Percentiles rank a stretch among this genome's conserved stretches.
Evolutionary conservation across 2,329 filamentous ascomycete species (phyloP).

Genomic region (Rhynchosporium agropyri): DNA sequence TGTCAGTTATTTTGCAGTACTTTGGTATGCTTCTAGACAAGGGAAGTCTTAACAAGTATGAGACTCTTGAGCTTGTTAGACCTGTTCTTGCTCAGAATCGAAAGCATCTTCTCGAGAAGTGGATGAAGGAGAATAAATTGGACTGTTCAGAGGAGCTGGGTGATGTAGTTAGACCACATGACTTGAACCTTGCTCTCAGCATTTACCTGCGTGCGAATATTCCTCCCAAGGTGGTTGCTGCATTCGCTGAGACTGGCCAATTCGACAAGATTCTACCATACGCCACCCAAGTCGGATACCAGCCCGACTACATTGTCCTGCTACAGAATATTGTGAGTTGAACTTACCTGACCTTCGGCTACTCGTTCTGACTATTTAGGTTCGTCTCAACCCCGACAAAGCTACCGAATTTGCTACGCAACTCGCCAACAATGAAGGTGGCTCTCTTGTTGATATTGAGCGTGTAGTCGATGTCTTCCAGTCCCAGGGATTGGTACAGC

Average conservation of each 20-base stretch:
- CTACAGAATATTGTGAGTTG: conserved; percentile 73
- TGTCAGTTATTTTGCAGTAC: conserved; percentile 95
- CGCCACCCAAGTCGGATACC: conserved; percentile 80
- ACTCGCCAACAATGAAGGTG: conserved; percentile 85
- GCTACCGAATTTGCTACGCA: conserved; percentile 92
- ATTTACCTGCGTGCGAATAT: conserved; percentile 93
- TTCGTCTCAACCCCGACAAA: conserved; percentile 89
- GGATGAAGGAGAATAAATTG: conserved; percentile 94
- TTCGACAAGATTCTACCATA: conserved; percentile 97
- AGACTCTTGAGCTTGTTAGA: conserved; percentile 90
- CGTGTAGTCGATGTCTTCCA: conserved; percentile 98
- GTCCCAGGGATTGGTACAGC: conserved; percentile 95
- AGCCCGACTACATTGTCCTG: conserved; percentile 91
- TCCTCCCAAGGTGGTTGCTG: conserved; percentile 91
- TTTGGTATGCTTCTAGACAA: conserved; percentile 98
- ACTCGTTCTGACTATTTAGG: conserved; percentile 41
- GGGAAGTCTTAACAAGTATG: conserved; percentile 86
- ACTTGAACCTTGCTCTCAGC: conserved; percentile 81
- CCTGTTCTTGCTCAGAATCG: conserved; percentile 92
- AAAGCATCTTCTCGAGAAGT: conserved; percentile 96
- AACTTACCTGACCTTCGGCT: neutral
- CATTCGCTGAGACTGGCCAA: conserved; percentile 91
- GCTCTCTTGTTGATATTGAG: conserved; percentile 87
- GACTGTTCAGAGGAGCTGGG: conserved; percentile 95
- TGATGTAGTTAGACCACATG: conserved; percentile 88